Percentiles rank a stretch among this genome's conserved stretches.
These are phyloP conservation scores for Malus domestica DNA, from an alignment of 306 rosid species.

Conservation along the genomic window DNA sequence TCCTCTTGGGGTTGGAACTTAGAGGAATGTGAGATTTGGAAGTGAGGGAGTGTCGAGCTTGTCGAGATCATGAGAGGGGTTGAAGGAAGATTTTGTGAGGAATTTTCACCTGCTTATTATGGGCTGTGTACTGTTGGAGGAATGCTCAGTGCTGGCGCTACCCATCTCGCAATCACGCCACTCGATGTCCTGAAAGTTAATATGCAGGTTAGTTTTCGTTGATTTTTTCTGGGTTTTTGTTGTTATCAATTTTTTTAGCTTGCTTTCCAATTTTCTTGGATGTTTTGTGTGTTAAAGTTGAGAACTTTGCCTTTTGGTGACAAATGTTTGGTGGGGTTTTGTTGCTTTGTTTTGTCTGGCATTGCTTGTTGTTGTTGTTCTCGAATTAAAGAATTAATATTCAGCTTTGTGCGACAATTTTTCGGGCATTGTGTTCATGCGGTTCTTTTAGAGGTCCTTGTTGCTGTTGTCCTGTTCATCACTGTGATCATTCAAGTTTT, in stretches of 20 bases:
- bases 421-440: not conserved
- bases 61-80: conserved; percentile 16
- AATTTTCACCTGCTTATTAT: conserved; percentile 51
- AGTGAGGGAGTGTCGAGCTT: not conserved
- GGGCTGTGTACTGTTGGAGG: conserved; percentile 63
- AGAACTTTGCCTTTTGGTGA: not conserved
- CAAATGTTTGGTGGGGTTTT: not conserved
- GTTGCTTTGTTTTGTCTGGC: not conserved
- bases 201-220: conserved; percentile 47
- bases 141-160: conserved; percentile 60
- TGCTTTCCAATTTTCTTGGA: not conserved
- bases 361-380: not conserved
- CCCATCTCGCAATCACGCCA: conserved; percentile 66
- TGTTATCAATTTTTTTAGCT: not conserved
- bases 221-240: not conserved
- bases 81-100: conserved; percentile 42
- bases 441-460: not conserved
- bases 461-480: not conserved
- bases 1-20: not conserved
- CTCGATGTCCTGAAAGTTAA: conserved; percentile 74
- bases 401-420: not conserved
- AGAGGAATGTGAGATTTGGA: not conserved
- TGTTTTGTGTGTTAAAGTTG: not conserved
- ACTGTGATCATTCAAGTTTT: not conserved
- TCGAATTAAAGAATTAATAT: not conserved